Percentiles rank a stretch among this genome's conserved stretches.
phyloP scores from a whole-genome alignment of 139 green algal genomes.

The Deuterostichococcus epilithicus region DNA sequence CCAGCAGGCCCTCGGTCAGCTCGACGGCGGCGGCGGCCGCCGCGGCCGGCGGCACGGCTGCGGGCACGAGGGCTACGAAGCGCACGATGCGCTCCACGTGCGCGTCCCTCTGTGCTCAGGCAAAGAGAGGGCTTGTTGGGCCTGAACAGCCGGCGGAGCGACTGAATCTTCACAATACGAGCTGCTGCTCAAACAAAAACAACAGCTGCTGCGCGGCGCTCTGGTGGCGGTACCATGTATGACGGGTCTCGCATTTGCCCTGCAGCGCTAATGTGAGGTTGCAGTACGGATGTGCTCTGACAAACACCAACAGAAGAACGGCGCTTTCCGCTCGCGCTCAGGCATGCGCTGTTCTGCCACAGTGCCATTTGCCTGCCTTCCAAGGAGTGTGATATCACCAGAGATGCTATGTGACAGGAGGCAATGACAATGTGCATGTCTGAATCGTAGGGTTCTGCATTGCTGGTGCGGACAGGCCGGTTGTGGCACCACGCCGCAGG shows the following conservation, averaged over 20 bases:
- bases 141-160: background rate
- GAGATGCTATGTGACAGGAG: background rate
- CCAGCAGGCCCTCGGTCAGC: slow-evolving; percentile 13
- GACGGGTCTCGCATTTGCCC: no score
- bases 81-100: slow-evolving; percentile 36
- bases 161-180: background rate
- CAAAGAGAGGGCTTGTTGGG: background rate
- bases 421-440: background rate
- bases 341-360: background rate
- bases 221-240: no score
- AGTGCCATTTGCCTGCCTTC: background rate
- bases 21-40: background rate
- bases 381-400: background rate
- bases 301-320: no score
- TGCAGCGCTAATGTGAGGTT: no score
- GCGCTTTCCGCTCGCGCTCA: no score
- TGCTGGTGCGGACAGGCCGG: background rate
- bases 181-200: slow-evolving; percentile 1
- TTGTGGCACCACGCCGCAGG: background rate
- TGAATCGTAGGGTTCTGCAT: background rate
- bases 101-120: slow-evolving; percentile 22
- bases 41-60: slow-evolving; percentile 1
- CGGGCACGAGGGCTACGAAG: slow-evolving; percentile 38
- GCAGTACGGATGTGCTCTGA: no score
- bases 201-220: no score